phyloP scores from a whole-genome alignment of 805 yeast genomes.

The Saturnispora silvae region DNA sequence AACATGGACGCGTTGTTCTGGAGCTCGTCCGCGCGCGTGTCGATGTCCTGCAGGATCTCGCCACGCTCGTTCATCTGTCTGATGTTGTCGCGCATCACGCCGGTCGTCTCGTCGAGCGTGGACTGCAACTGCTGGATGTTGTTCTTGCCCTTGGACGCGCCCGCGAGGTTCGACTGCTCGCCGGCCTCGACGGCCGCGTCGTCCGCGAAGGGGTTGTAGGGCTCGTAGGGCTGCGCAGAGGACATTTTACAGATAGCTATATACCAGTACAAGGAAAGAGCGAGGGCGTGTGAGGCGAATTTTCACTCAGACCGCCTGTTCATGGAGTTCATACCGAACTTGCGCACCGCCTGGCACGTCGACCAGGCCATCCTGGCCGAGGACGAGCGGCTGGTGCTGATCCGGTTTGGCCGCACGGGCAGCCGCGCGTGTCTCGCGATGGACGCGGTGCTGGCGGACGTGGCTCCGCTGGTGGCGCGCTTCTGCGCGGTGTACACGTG shows the following conservation, averaged over 20 bases:
- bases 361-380: conserved; percentile 94
- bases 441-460: conserved; percentile 74
- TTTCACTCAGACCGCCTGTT: conserved; percentile 50
- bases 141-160: conserved; percentile 14
- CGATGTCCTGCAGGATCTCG: conserved; percentile 83
- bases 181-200: conserved; percentile 22
- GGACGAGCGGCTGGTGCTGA: conserved; percentile 76
- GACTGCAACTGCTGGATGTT: conserved; percentile 23
- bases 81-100: conserved; percentile 94
- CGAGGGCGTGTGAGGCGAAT: too few relatives aligned
- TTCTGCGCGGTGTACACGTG: conserved; percentile 85
- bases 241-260: conserved; percentile 19
- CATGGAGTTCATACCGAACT: conserved; percentile 70
- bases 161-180: conserved; percentile 4
- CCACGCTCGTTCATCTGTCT: conserved; percentile 93
- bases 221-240: conserved; percentile 26
- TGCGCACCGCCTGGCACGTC: conserved; percentile 89
- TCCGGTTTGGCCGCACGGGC: conserved; percentile 76
- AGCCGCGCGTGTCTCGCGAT: conserved; percentile 76
- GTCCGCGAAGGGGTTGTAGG: conserved; percentile 26
- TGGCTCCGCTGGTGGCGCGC: conserved; percentile 76
- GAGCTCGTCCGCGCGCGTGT: conserved; percentile 85
- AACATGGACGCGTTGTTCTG: conserved; percentile 91
- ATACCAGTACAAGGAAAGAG: too few relatives aligned
- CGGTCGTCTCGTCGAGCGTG: conserved; percentile 67